These are phyloP conservation scores for Kazachstania martiniae DNA, from an alignment of 805 yeast genomes.

Conservation along the genomic window DNA sequence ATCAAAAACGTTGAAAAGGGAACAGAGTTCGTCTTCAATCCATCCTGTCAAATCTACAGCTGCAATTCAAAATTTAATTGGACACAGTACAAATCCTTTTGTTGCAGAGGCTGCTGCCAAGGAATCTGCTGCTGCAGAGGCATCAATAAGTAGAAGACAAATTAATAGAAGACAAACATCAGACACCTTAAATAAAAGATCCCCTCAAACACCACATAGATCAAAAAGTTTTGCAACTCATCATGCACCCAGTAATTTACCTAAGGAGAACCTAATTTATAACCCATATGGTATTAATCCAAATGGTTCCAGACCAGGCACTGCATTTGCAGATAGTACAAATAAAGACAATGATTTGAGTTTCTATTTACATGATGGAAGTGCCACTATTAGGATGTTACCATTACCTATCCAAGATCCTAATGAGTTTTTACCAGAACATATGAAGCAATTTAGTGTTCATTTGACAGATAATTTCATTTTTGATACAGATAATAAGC, in stretches of 20 bases:
- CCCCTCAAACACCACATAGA: constrained; percentile 8
- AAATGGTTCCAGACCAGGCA: constrained; percentile 9
- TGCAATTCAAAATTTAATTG: constrained; percentile 17
- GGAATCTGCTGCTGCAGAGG: not conserved
- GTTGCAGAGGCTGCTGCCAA: constrained; percentile 14
- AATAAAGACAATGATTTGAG: constrained; percentile 16
- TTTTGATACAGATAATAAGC: constrained; percentile 34
- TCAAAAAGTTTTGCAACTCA: constrained; percentile 9
- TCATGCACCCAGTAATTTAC: constrained; percentile 5
- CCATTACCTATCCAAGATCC: constrained; percentile 59
- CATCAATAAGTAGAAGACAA: not conserved
- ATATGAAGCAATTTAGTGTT: constrained; percentile 37
- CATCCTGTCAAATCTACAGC: constrained; percentile 16
- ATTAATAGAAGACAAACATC: not conserved
- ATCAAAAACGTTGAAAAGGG: too few species aligned
- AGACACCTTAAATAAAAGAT: constrained; percentile 1
- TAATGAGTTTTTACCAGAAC: constrained; percentile 46
- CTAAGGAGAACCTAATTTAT: constrained; percentile 37
- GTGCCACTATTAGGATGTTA: constrained; percentile 35
- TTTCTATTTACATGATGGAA: constrained; percentile 29
- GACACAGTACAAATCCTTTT: constrained; percentile 26
- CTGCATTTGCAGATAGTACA: constrained; percentile 5
- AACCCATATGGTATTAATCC: constrained; percentile 48
- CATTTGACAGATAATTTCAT: constrained; percentile 48
- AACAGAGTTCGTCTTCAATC: not conserved